Evolutionary conservation across 2,329 filamentous ascomycete species (phyloP).

Genomic region (Epichloe typhina): DNA sequence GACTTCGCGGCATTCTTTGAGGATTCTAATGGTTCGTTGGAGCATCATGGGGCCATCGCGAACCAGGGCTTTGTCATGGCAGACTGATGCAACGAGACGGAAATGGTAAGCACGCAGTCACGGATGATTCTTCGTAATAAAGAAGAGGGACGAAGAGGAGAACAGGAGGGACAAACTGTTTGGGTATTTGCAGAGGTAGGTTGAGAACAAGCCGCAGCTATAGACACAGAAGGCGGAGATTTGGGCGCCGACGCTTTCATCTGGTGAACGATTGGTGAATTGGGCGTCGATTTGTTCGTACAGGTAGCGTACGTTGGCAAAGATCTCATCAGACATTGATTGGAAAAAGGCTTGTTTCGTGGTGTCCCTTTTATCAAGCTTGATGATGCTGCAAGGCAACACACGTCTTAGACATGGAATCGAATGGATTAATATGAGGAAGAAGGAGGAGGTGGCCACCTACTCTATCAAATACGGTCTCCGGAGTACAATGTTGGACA

Average conservation of each 20-base stretch:
- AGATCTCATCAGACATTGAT: slow-evolving; percentile 32
- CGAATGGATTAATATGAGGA: background rate
- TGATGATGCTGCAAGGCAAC: slow-evolving; percentile 26
- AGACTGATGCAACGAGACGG: slow-evolving; percentile 20
- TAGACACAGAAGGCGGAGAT: slow-evolving; percentile 44
- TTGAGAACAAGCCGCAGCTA: slow-evolving; percentile 38
- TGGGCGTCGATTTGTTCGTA: slow-evolving; percentile 39
- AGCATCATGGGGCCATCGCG: slow-evolving; percentile 33
- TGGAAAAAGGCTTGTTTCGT: slow-evolving; percentile 26
- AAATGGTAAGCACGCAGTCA: background rate
- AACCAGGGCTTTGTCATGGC: slow-evolving; percentile 25
- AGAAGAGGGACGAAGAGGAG: background rate
- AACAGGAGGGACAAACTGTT: slow-evolving; percentile 22
- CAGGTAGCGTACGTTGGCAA: slow-evolving; percentile 32
- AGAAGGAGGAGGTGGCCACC: slow-evolving; percentile 10
- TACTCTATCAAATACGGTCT: slow-evolving; percentile 40
- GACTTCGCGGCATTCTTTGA: slow-evolving; percentile 34
- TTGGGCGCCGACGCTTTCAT: slow-evolving; percentile 38
- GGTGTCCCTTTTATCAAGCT: slow-evolving; percentile 24
- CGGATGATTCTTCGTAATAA: background rate
- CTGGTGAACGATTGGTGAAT: slow-evolving; percentile 30
- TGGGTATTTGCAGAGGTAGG: slow-evolving; percentile 39
- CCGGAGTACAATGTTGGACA: slow-evolving; percentile 43
- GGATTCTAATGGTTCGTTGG: slow-evolving; percentile 28
- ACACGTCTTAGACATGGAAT: background rate